Evolutionary conservation across 139 green algal genomes (phyloP).

Genomic region (Chlamydomonas applanata): DNA sequence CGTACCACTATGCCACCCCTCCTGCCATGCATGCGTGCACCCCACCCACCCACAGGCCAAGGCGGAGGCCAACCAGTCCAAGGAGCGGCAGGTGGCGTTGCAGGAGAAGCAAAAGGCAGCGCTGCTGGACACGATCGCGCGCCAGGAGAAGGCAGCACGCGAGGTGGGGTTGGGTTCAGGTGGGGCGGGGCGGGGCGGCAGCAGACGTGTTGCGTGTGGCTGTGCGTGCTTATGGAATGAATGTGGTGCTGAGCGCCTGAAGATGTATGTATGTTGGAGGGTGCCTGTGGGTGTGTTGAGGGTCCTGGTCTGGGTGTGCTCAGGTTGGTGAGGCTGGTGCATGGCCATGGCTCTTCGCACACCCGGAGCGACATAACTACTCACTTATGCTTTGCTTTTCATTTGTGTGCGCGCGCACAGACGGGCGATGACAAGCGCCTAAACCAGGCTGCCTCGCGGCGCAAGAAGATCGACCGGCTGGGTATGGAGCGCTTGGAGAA

Average conservation of each 20-base stretch:
- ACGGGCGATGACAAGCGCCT: conserved; percentile 67
- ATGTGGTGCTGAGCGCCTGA: too few species aligned
- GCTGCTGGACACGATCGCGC: conserved; percentile 24
- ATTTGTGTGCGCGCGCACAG: neutral
- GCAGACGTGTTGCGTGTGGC: too few species aligned
- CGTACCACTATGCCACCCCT: too few species aligned
- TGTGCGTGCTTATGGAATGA: too few species aligned
- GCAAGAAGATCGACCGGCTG: conserved; percentile 58
- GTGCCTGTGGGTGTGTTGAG: too few species aligned
- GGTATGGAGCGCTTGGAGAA: conserved; percentile 53
- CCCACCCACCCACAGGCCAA: conserved; percentile 16
- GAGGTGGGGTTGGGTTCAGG: conserved; percentile 7
- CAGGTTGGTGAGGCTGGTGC: too few species aligned
- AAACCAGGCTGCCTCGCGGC: conserved; percentile 47
- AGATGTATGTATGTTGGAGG: too few species aligned
- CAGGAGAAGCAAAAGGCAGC: conserved; percentile 45
- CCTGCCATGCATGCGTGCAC: neutral
- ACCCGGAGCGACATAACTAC: neutral
- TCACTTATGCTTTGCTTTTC: neutral
- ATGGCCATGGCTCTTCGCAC: neutral
- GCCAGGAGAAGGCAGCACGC: conserved; percentile 19
- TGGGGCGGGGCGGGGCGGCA: neutral
- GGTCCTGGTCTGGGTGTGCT: too few species aligned
- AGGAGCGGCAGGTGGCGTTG: conserved; percentile 42
- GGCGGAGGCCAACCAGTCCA: conserved; percentile 32